Evolutionary conservation across 805 yeast species (phyloP), one percentile per base, ranked within the genome.

Genomic region (Saccharomycopsis olivae): DNA sequence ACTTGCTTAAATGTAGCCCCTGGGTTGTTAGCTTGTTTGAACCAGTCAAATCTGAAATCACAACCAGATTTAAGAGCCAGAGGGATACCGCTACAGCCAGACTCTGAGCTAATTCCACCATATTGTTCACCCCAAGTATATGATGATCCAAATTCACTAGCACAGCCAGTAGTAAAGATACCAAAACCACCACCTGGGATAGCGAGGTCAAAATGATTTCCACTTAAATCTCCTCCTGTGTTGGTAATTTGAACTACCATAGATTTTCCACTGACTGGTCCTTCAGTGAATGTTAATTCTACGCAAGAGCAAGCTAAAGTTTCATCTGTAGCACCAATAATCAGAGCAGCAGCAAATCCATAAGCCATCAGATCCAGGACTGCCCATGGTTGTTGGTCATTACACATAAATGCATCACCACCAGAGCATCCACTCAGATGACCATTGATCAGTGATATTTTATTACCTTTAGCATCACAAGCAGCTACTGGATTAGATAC

Each of bases 111-210:
- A 23, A 42, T 20, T 10, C 46, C 46, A 31, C 46, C 46, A 19
- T 35, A 38, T 35, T 33, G 36, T 11, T 34, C 31, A 21, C 46
- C 46, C 39, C 39, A 42, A 27, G 23, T 23, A 28, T 32, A 39
- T 11, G 35, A 33, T n/a, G 32, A 16, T 19, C 43, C 43, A 30
- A 30, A 30, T 17, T 30, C 33, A 16, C 11, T 16, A 9, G 33
- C 4, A 30, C 33, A 36, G n/a, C 44, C 44, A 2, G 25, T 25
- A 15, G 35, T 27, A 13, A 11, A 35, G 17, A 24, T 24, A 29
- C 44, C 47, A 13, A 34, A 21, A 13, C 47, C 44, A 9, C 39
- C 33, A 30, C 39, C 47, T 21, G 47, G 44, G 20, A 43, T 33
- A n/a, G 38, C 32, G 24, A 40, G 21, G 16, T 43, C 44, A 19